Evolutionary conservation across 2,329 filamentous ascomycete species (phyloP).

Genomic region (Aspergillus niger): DNA sequence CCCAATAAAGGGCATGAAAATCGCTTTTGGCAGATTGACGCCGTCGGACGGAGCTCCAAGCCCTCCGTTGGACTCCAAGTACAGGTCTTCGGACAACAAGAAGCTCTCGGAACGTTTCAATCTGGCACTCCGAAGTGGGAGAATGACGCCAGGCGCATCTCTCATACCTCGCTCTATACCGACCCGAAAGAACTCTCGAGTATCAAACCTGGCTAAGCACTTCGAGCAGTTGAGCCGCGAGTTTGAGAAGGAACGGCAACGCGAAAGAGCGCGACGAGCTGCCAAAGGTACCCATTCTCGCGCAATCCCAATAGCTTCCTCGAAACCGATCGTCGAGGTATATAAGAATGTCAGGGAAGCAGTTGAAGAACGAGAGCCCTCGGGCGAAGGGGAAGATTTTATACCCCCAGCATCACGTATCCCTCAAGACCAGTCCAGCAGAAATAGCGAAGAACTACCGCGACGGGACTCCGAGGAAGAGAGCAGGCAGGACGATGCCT

Average conservation of each 20-base stretch:
- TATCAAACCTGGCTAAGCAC: constrained; percentile 89
- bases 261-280: constrained; percentile 77
- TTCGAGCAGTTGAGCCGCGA: constrained; percentile 96
- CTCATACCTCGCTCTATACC: constrained; percentile 86
- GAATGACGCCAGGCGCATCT: constrained; percentile 58
- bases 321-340: constrained; percentile 94
- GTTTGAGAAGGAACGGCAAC: constrained; percentile 90
- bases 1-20: constrained; percentile 26
- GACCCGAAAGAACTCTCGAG: constrained; percentile 68
- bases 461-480: constrained; percentile 27
- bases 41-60: constrained; percentile 25
- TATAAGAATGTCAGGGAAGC: constrained; percentile 93
- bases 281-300: constrained; percentile 75
- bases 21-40: constrained; percentile 24
- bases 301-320: constrained; percentile 84
- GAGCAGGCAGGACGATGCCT: constrained; percentile 37
- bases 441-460: constrained; percentile 30
- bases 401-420: constrained; percentile 29
- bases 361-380: constrained; percentile 74
- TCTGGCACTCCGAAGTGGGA: constrained; percentile 63
- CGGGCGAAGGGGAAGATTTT: constrained; percentile 60
- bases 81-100: constrained; percentile 60
- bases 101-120: constrained; percentile 74
- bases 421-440: constrained; percentile 36
- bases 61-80: constrained; percentile 33